Conservation (phyloP, 1,284 basidiomycete genomes). For the Xerocomus minutiporus region DNA sequence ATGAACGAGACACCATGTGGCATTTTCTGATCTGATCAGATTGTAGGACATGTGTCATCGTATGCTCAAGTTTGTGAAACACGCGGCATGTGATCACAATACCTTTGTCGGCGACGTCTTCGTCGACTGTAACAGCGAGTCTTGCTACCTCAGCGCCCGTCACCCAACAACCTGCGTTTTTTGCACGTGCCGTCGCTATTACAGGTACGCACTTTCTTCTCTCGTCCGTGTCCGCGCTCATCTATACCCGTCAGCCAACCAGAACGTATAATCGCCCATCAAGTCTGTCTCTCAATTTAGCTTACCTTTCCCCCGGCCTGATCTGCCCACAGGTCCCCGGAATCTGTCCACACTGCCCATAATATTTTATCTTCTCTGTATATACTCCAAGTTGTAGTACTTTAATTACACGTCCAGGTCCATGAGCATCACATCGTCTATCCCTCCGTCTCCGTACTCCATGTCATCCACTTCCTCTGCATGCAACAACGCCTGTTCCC, state of each 20-base stretch:
- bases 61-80: slow-evolving; percentile 49
- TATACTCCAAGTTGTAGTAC: neutral
- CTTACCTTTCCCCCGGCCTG: neutral
- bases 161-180: slow-evolving; percentile 48
- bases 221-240: neutral
- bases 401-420: slow-evolving; percentile 46
- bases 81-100: slow-evolving; percentile 51
- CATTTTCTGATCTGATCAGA: neutral
- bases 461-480: slow-evolving; percentile 41
- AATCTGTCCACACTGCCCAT: slow-evolving; percentile 33
- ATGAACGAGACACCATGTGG: neutral
- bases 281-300: slow-evolving; percentile 32
- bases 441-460: slow-evolving; percentile 65
- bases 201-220: slow-evolving; percentile 37
- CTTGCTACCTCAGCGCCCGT: slow-evolving; percentile 45
- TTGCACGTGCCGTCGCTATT: slow-evolving; percentile 58
- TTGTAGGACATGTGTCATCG: slow-evolving; percentile 63
- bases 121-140: slow-evolving; percentile 49
- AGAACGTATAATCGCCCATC: slow-evolving; percentile 26
- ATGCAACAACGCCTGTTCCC: slow-evolving; percentile 47
- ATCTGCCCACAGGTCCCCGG: slow-evolving; percentile 34
- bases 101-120: slow-evolving; percentile 45
- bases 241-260: slow-evolving; percentile 30
- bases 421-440: slow-evolving; percentile 61
- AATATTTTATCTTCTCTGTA: neutral